Conservation (phyloP, 1,284 basidiomycete species). For the Porodaedalea pini region DNA sequence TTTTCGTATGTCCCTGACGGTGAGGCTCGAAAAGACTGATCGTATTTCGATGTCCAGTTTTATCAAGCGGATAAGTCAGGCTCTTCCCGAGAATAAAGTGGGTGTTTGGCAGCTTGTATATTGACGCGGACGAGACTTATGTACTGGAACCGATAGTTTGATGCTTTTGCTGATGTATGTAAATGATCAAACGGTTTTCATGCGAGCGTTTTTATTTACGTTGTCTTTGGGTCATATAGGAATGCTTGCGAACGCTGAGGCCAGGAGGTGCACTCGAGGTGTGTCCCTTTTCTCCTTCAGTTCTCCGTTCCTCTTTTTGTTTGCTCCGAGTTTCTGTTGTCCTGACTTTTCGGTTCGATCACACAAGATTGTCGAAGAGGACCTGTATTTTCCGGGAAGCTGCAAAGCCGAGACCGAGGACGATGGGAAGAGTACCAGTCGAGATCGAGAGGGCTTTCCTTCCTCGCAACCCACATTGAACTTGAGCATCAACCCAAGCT, state of each 20-base stretch:
- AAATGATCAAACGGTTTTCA: too few relatives aligned
- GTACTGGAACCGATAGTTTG: too few relatives aligned
- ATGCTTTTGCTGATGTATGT: too few relatives aligned
- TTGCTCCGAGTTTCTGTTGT: neutral
- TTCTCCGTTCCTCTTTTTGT: neutral
- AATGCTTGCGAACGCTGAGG: conserved; percentile 64
- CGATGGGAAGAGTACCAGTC: conserved; percentile 6
- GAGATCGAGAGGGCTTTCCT: neutral
- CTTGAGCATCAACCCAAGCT: too few relatives aligned
- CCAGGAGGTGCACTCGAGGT: conserved; percentile 65
- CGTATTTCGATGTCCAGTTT: conserved; percentile 40
- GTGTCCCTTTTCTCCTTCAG: conserved; percentile 20
- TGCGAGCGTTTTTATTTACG: too few relatives aligned
- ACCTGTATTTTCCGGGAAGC: conserved; percentile 63
- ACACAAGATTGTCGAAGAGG: conserved; percentile 72
- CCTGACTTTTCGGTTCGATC: neutral
- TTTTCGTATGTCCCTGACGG: neutral
- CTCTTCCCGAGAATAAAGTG: conserved; percentile 70
- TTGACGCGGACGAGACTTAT: too few relatives aligned
- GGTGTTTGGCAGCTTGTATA: too few relatives aligned
- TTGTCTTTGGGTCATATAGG: conserved; percentile 31
- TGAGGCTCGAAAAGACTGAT: neutral
- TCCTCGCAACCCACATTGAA: neutral
- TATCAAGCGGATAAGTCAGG: conserved; percentile 62
- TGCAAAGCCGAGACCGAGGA: conserved; percentile 24